Percentiles rank a stretch among this genome's conserved stretches.
These are phyloP conservation scores for Lolium multiflorum DNA, from an alignment of 176 grass and related monocot species.

Conservation along the genomic window DNA sequence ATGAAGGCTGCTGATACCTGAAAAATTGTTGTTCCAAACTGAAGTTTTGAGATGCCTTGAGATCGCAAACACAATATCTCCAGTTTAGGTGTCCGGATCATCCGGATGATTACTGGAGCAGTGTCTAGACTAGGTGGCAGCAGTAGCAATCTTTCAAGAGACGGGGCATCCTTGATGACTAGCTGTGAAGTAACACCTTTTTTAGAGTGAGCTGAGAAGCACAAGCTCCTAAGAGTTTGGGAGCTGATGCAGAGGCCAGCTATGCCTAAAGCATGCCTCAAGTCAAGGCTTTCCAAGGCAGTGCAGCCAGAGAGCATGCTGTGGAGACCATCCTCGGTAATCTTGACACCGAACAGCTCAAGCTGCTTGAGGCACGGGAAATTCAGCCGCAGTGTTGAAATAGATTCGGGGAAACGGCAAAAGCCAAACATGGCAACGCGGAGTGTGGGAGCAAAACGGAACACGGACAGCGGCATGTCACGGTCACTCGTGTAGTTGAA, in stretches of 20 bases:
- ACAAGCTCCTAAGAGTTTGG: not conserved
- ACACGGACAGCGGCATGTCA: not conserved
- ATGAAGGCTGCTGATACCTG: not conserved
- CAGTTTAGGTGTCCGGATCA: not conserved
- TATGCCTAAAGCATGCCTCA: not conserved
- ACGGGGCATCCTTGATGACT: slow-evolving; percentile 5
- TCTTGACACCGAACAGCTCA: not conserved
- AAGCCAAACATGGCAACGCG: not conserved
- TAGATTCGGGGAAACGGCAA: not conserved
- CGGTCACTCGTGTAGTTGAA: not conserved
- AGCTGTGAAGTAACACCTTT: not conserved
- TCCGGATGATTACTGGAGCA: not conserved
- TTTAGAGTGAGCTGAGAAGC: not conserved
- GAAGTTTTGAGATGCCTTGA: not conserved
- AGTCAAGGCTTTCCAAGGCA: not conserved
- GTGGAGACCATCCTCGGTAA: not conserved
- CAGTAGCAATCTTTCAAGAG: not conserved
- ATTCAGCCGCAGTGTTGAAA: not conserved
- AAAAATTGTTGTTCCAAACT: not conserved
- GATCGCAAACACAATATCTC: not conserved
- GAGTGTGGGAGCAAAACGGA: not conserved
- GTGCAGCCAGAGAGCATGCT: not conserved
- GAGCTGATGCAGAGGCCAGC: not conserved
- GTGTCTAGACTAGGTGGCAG: not conserved
- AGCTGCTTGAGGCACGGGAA: not conserved